phyloP scores from a whole-genome alignment of 1,284 basidiomycete species.

The Ustilago hordei region DNA sequence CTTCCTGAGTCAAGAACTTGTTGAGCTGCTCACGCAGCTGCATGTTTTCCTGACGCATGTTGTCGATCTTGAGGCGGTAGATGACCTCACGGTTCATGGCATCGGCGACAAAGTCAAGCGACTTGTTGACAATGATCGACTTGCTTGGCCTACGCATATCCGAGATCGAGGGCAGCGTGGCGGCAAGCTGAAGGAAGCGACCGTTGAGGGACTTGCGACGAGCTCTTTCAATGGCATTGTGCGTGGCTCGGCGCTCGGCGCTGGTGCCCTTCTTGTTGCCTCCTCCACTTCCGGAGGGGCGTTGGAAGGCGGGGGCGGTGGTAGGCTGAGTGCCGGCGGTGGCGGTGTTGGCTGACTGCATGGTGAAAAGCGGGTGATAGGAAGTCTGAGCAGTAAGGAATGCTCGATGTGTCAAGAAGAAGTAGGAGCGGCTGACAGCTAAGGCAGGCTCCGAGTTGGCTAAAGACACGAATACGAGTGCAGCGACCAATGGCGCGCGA shows the following conservation, averaged over 20 bases:
- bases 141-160: constrained; percentile 61
- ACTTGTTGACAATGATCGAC: constrained; percentile 64
- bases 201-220: constrained; percentile 62
- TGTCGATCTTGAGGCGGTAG: constrained; percentile 57
- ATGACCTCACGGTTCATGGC: constrained; percentile 55
- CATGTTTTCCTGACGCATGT: constrained; percentile 50
- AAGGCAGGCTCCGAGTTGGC: neutral
- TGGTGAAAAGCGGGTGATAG: constrained; percentile 2
- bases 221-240: constrained; percentile 64
- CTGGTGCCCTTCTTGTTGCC: constrained; percentile 63
- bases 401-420: neutral
- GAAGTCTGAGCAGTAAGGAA: neutral
- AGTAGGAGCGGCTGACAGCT: constrained; percentile 10
- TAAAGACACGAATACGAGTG: constrained; percentile 7
- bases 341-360: constrained; percentile 30
- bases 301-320: constrained; percentile 22
- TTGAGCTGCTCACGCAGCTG: constrained; percentile 59
- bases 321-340: constrained; percentile 23
- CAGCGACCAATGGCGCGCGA: constrained; percentile 59
- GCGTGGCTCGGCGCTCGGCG: constrained; percentile 60
- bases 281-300: constrained; percentile 53
- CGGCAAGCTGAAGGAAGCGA: constrained; percentile 61
- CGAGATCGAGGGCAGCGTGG: constrained; percentile 56
- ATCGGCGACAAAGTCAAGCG: constrained; percentile 60
- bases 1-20: constrained; percentile 48